Base-by-base conservation (phyloP, 306 rosid species). In the Inga leiocalycina region DNA sequence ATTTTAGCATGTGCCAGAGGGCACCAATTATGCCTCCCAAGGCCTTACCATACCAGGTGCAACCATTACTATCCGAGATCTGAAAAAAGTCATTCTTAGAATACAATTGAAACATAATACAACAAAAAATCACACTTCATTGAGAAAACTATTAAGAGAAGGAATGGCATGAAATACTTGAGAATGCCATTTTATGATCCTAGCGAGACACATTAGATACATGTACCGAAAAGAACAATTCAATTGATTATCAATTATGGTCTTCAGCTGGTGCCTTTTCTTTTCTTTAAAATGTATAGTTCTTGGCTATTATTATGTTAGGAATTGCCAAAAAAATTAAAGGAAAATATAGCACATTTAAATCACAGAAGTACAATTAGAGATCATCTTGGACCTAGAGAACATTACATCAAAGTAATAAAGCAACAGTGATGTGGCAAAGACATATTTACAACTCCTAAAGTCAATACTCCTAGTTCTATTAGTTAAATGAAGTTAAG, bases 41-140 rank as follows among this genome's bases (percentile, higher is more conserved):
- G 78, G 97, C 98, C 84, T 96, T 98, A 77, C 97, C 97, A 64
- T 0, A 27, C 98, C 98, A 74, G 98, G 95, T 78, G 99, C 99
- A 85, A 96, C 97, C 87, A 96, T 81, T 81, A 91, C 90, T 19
- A 98, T 96, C 84, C 99, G 27, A 90, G 85, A 96, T 92, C 98
- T 96, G 97, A 84, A 92, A 88, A 76, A 80, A 46, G 51, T 52
- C 22, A 20, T 46, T 73, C 54, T 85, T 77, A 85, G 87, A 76
- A 80, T 80, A 52, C 74, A 76, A 49, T 75, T 6, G 67, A 79
- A 56, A 45, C 30, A 19, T 12, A 51, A 49, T 11, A 34, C 30
- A 45, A 41, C n/a, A 14, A 20, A 82, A 56, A 59, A 51, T 4
- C 41, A 64, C 14, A 52, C 41, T 61, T 15, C 16, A 41, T 57